phyloP scores from a whole-genome alignment of 805 yeast species.

The Metschnikowia dekortorum region DNA sequence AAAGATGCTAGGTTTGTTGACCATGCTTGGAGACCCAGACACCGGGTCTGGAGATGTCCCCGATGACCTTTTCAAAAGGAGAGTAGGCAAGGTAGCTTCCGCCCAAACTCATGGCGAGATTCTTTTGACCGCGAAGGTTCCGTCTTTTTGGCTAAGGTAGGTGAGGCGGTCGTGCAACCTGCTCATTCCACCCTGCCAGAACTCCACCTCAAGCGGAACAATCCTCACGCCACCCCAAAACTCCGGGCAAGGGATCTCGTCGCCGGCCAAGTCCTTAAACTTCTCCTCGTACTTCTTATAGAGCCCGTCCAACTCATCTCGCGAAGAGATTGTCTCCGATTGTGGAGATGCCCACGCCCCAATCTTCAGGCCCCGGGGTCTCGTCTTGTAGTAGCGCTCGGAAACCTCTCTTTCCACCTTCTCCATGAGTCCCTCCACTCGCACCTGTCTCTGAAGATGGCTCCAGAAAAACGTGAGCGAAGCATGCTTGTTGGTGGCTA shows the following conservation, averaged over 20 bases:
- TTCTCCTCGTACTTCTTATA: constrained; percentile 47
- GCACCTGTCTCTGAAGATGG: constrained; percentile 81
- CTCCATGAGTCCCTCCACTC: constrained; percentile 85
- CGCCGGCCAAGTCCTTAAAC: constrained; percentile 53
- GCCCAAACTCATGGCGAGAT: constrained; percentile 54
- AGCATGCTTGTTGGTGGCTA: constrained; percentile 69
- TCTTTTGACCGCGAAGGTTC: constrained; percentile 61
- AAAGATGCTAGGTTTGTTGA: no score
- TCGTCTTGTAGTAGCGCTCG: constrained; percentile 71
- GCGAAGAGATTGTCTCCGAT: constrained; percentile 50
- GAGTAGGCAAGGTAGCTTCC: no score
- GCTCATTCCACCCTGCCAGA: constrained; percentile 94
- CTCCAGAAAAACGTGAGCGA: constrained; percentile 92
- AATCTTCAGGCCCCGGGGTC: constrained; percentile 89
- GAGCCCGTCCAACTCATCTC: constrained; percentile 60
- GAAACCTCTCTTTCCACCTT: constrained; percentile 68
- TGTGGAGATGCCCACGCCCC: constrained; percentile 99
- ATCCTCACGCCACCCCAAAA: constrained; percentile 94
- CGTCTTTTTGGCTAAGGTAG: constrained; percentile 42
- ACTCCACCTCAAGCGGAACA: constrained; percentile 86
- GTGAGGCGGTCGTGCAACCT: constrained; percentile 87
- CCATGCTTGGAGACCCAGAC: no score
- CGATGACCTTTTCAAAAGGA: no score
- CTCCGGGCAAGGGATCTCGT: constrained; percentile 83
- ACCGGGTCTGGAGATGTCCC: no score